Conservation (phyloP, 2,329 filamentous ascomycete genomes). For the Fusarium tjaetaba region DNA sequence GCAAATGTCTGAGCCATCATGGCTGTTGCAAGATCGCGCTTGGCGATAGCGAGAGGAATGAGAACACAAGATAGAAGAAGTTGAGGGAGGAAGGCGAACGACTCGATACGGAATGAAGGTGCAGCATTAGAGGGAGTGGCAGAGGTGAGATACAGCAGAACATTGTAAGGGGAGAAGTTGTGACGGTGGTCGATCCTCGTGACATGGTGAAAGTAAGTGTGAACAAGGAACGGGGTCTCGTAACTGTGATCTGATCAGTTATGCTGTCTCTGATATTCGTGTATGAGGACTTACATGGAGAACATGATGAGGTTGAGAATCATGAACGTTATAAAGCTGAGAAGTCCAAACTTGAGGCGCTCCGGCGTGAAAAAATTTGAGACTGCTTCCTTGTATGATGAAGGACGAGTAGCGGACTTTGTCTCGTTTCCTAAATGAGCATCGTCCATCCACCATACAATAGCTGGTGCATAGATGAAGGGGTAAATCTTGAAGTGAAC, state of each 20-base stretch:
- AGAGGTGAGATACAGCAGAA: slow-evolving; percentile 86
- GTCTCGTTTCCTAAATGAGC: slow-evolving; percentile 51
- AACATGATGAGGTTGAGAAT: slow-evolving; percentile 84
- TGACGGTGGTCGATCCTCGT: slow-evolving; percentile 95
- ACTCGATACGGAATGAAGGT: slow-evolving; percentile 68
- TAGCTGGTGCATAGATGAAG: slow-evolving; percentile 88
- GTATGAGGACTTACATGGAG: slow-evolving; percentile 62
- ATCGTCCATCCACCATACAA: slow-evolving; percentile 82
- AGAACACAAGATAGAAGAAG: slow-evolving; percentile 80
- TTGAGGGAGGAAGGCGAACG: slow-evolving; percentile 89
- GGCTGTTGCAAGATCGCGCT: slow-evolving; percentile 80
- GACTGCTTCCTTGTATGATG: slow-evolving; percentile 40
- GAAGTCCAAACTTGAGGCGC: slow-evolving; percentile 67
- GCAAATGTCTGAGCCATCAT: slow-evolving; percentile 97
- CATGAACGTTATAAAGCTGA: slow-evolving; percentile 78
- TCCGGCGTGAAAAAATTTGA: slow-evolving; percentile 61
- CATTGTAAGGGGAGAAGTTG: slow-evolving; percentile 98
- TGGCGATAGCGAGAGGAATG: slow-evolving; percentile 80
- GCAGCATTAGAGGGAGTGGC: slow-evolving; percentile 57
- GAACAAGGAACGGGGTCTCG: slow-evolving; percentile 81
- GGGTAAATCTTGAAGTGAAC: slow-evolving; percentile 99
- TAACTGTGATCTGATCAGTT: slow-evolving; percentile 63
- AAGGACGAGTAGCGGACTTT: neutral
- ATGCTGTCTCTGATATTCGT: neutral
- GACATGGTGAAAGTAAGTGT: slow-evolving; percentile 94